These are phyloP conservation scores for Colletotrichum graminicola DNA, from an alignment of 2,329 filamentous ascomycete species.

Conservation along the genomic window DNA sequence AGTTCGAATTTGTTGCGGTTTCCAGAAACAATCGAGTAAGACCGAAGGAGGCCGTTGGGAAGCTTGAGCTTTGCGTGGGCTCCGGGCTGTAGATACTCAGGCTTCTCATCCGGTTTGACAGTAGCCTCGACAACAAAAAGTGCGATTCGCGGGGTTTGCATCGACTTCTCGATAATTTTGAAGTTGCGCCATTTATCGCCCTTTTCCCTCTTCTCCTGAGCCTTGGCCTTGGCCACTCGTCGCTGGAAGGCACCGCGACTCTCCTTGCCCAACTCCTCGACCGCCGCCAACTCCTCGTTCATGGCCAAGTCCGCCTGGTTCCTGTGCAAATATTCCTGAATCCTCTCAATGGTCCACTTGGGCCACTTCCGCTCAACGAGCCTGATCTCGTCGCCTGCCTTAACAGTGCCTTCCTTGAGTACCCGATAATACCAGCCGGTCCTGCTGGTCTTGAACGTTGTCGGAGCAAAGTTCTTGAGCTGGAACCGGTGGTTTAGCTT, in stretches of 20 bases:
- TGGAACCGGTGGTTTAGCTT: slow-evolving; percentile 78
- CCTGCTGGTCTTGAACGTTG: slow-evolving; percentile 67
- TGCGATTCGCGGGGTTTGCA: slow-evolving; percentile 63
- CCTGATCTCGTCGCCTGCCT: slow-evolving; percentile 67
- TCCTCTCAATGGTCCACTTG: slow-evolving; percentile 71
- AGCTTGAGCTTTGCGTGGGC: slow-evolving; percentile 70
- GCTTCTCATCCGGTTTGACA: slow-evolving; percentile 50
- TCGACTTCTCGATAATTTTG: slow-evolving; percentile 61
- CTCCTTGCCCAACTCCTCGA: slow-evolving; percentile 65
- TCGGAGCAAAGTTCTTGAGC: slow-evolving; percentile 71
- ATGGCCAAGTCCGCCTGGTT: slow-evolving; percentile 63
- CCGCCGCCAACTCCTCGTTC: slow-evolving; percentile 64
- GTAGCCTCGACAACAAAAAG: slow-evolving; percentile 66
- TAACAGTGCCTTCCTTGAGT: slow-evolving; percentile 65
- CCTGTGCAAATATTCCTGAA: slow-evolving; percentile 73
- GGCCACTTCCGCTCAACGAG: slow-evolving; percentile 68
- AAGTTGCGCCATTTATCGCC: slow-evolving; percentile 59
- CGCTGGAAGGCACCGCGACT: slow-evolving; percentile 61
- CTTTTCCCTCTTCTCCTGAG: slow-evolving; percentile 46
- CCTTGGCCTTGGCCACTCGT: slow-evolving; percentile 62
- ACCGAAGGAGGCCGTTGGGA: slow-evolving; percentile 66
- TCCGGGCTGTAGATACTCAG: slow-evolving; percentile 53
- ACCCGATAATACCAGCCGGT: slow-evolving; percentile 78
- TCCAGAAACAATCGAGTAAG: slow-evolving; percentile 71
- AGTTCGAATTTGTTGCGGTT: slow-evolving; percentile 65